Percentiles rank a stretch among this genome's conserved stretches.
Evolutionary conservation across 192 early-diverging fungal species (phyloP).

Genomic region (Endogone sp.): DNA sequence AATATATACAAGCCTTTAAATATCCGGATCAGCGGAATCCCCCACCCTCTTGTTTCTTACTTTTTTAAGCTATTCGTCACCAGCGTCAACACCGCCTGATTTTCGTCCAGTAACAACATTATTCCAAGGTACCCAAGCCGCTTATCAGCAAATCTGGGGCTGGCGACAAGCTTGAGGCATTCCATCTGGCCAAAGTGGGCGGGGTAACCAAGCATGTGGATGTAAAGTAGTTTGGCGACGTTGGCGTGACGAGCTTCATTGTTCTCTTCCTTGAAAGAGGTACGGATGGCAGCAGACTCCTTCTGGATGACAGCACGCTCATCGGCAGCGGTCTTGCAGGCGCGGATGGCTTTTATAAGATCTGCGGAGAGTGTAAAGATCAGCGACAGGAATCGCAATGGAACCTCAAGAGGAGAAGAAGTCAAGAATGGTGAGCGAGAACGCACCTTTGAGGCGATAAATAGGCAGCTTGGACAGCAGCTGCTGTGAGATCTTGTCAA

Average conservation of each 20-base stretch:
- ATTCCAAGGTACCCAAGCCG: conserved; percentile 98
- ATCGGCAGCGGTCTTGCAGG: conserved; percentile 97
- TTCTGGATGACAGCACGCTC: conserved; percentile 96
- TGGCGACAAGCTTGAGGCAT: conserved; percentile 96
- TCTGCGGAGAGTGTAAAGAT: conserved; percentile 40
- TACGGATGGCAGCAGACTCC: conserved; percentile 94
- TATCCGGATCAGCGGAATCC: no score
- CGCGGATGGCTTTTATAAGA: conserved; percentile 96
- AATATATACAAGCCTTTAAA: no score
- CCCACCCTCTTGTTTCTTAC: no score
- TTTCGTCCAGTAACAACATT: conserved; percentile 96
- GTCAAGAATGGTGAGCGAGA: background rate
- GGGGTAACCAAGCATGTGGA: conserved; percentile 97
- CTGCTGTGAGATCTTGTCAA: conserved; percentile 36
- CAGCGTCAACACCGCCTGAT: conserved; percentile 94
- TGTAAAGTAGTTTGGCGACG: conserved; percentile 96
- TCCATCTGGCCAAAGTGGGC: conserved; percentile 99
- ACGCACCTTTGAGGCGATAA: conserved; percentile 32
- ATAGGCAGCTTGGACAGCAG: conserved; percentile 34
- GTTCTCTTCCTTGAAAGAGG: conserved; percentile 96
- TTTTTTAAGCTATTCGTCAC: conserved; percentile 98
- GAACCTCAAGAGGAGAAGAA: background rate
- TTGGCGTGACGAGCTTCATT: conserved; percentile 87
- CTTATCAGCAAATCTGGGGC: conserved; percentile 92
- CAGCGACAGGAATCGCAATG: background rate